Base-by-base conservation (phyloP, 2,329 filamentous ascomycete genomes). In the Cordyceps fumosorosea region DNA sequence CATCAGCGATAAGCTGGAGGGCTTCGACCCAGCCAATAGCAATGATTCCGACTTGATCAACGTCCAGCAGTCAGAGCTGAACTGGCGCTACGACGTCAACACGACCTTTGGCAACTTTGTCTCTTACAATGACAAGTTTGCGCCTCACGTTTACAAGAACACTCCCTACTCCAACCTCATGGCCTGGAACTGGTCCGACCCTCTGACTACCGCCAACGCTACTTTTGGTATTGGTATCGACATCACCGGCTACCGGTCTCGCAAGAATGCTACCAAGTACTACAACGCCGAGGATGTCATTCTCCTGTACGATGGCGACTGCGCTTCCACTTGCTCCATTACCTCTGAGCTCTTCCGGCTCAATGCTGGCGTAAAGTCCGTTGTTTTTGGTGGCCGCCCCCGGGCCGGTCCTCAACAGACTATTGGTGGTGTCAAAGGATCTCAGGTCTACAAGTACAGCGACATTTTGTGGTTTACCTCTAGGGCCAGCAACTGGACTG, bases 341-440 rank as follows among this genome's bases (percentile, higher is more conserved):
- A 83, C 45, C 3, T 60, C 57, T 11, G 57, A 53, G 20, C n/a
- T 53, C 29, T 22, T 60, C 3, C 47, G 48, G 84, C 65, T 76
- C 77, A 76, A 83, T 63, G 64, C 64, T 22, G 78, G 79, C 29
- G 80, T 84, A 7, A 78, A 79, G 70, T 79, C 77, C 8, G 77
- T 88, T 44, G 78, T 77, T 3, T 76, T 86, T 37, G 86, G 86
- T n/a, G 87, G 87, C 3, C 80, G 82, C 2, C 81, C 85, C 0
- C 72, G 72, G 14, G 65, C 74, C 0, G 74, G 73, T 0, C 78
- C 80, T 1, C 87, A 86, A 73, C 84, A 87, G 73, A 79, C 77
- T 4, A 75, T 87, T 7, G 84, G 85, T 42, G 86, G 85, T 24
- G 79, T 83, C 50, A 84, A 86, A 66, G 86, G 86, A 48, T 73